phyloP scores from a whole-genome alignment of 108 stramenopile genomes.

The Fragilariopsis cylindrus region DNA sequence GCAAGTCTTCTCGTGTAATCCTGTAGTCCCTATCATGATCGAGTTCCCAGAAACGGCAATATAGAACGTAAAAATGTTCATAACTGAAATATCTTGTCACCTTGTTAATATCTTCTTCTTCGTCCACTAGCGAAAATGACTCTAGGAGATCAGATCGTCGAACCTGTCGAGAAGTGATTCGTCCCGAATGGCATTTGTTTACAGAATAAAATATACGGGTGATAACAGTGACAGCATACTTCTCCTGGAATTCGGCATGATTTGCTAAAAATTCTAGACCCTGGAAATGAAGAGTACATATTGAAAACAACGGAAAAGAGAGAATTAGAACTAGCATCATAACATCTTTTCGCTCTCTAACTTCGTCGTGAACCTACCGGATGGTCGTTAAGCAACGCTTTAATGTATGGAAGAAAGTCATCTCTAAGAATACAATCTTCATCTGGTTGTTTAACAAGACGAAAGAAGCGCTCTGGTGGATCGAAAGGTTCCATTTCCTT shows the following conservation, averaged over 20 bases:
- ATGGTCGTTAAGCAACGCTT: conserved; percentile 89
- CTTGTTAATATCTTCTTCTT: conserved; percentile 98
- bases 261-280: conserved; percentile 88
- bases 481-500: conserved; percentile 94
- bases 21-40: conserved; percentile 96
- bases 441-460: conserved; percentile 79
- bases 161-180: conserved; percentile 87
- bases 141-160: conserved; percentile 84
- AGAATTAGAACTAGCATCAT: neutral
- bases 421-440: conserved; percentile 83
- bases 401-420: conserved; percentile 93
- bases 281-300: conserved; percentile 19
- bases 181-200: conserved; percentile 87
- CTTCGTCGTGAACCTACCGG: conserved; percentile 50
- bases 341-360: neutral
- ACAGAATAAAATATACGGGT: conserved; percentile 95
- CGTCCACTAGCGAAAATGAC: conserved; percentile 88
- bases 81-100: conserved; percentile 91
- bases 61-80: conserved; percentile 99
- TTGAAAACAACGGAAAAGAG: too few species aligned
- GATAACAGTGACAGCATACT: conserved; percentile 96
- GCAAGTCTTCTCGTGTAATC: conserved; percentile 90
- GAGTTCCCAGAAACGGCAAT: conserved; percentile 98
- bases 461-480: conserved; percentile 89
- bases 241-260: conserved; percentile 96